Evolutionary conservation across 495 filamentous ascomycete genomes (phyloP).

Genomic region (Polyplosphaeria fusca): DNA sequence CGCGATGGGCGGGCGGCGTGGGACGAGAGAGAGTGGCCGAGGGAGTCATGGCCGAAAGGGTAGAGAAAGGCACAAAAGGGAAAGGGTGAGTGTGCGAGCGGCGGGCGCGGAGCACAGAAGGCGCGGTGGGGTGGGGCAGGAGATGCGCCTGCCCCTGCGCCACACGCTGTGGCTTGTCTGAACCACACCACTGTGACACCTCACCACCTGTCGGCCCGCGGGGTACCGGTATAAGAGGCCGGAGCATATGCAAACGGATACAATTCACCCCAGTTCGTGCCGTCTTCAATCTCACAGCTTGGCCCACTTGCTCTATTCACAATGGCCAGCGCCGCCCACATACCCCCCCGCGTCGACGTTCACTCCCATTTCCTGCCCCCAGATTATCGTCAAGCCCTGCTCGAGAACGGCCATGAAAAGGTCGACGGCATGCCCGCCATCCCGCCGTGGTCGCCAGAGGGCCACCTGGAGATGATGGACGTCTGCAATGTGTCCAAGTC

Average conservation of each 20-base stretch:
- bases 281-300: no score
- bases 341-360: conserved; percentile 37
- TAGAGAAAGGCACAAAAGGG: no score
- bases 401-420: conserved; percentile 39
- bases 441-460: conserved; percentile 46
- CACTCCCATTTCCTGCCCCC: conserved; percentile 44
- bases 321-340: no score
- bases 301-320: no score
- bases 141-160: conserved; percentile 8
- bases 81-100: background rate
- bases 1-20: background rate
- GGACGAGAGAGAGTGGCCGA: background rate
- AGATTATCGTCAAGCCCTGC: conserved; percentile 39
- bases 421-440: conserved; percentile 52
- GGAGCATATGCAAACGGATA: no score
- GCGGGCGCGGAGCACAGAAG: conserved; percentile 1
- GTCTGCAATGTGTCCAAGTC: conserved; percentile 47
- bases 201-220: no score
- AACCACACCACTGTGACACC: no score
- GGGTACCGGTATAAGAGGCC: no score
- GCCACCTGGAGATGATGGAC: conserved; percentile 51
- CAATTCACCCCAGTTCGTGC: no score
- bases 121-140: conserved; percentile 13
- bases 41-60: background rate
- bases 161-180: no score